Percentiles rank a stretch among this genome's conserved stretches.
These are phyloP conservation scores for Butyriboletus pseudospeciosus DNA, from an alignment of 1,284 basidiomycete species.

Conservation along the genomic window DNA sequence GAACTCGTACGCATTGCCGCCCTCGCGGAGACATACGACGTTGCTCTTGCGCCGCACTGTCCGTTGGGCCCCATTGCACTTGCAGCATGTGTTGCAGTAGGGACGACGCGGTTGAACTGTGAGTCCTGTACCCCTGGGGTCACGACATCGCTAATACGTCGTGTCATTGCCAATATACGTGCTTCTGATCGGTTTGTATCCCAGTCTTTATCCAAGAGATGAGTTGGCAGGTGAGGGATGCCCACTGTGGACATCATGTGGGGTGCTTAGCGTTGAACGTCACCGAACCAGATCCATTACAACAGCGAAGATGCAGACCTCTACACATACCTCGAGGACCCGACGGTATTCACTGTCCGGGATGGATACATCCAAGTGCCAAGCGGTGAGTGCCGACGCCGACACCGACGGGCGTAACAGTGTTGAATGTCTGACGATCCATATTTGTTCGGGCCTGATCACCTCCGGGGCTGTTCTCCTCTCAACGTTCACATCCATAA, in stretches of 20 bases:
- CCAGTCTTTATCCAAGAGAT: conserved; percentile 64
- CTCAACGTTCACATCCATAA: neutral
- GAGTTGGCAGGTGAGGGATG: conserved; percentile 51
- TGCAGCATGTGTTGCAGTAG: conserved; percentile 64
- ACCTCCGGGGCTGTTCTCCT: neutral
- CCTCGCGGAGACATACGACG: conserved; percentile 66
- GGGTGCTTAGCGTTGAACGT: neutral
- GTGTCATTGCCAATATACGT: neutral
- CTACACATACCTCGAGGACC: conserved; percentile 60
- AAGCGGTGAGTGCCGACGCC: conserved; percentile 35
- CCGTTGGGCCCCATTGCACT: conserved; percentile 69
- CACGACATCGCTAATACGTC: neutral
- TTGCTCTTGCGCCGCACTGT: conserved; percentile 60
- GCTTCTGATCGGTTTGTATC: neutral
- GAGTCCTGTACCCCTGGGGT: conserved; percentile 15
- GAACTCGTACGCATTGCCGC: conserved; percentile 67
- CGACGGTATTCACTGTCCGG: conserved; percentile 57
- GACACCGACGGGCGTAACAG: too few species aligned
- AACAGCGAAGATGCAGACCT: conserved; percentile 63
- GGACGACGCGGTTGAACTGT: conserved; percentile 54
- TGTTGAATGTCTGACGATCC: conserved; percentile 3
- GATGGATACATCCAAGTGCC: conserved; percentile 58
- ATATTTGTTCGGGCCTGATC: neutral
- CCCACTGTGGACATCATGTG: neutral
- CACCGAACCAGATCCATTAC: conserved; percentile 59